Evolutionary conservation across 2,329 filamentous ascomycete species (phyloP), one percentile per base, ranked within the genome.

Genomic region (Fusarium fracticaudum): DNA sequence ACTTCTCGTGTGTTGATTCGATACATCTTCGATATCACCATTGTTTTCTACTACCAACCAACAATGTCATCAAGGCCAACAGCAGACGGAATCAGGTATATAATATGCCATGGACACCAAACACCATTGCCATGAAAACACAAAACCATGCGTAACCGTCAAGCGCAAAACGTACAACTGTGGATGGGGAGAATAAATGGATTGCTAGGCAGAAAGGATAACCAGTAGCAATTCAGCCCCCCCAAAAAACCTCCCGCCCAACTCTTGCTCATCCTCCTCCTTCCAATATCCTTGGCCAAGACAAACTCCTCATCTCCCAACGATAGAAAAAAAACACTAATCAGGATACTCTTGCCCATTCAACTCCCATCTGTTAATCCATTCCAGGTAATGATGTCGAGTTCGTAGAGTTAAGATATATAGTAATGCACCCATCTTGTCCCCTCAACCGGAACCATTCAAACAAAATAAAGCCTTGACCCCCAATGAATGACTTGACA

Each of bases 91-190:
- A 76, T 73, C 76, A 81, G 76, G 78, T 77, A 80, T 80, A 79
- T 78, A 77, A 75, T 73, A 78, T 79, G 77, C 75, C 72, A 76
- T 73, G 73, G 76, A 79, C 71, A 81, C 78, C 76, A 73, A 79
- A 80, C 81, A 76, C 81, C 81, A 67, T 76, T 82, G 79, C 80
- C 76, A 80, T 81, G 78, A 80, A 74, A 79, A 69, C 76, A 77
- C 69, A 76, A 67, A 73, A 72, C 77, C 71, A 70, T 66, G 57
- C 65, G 70, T 72, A 47, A 68, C 55, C 48, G 64, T 55, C 60
- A 48, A 70, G 50, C 47, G 53, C 51, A 70, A 74, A 76, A 70
- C 54, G 60, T 67, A 76, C 60, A 70, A 67, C 62, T 43, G 77
- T 58, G 69, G 67, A 73, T 55, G 50, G 53, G 58, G 70, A 74